These are phyloP conservation scores for Inonotus obliquus DNA, from an alignment of 1,284 basidiomycete species.

Conservation along the genomic window DNA sequence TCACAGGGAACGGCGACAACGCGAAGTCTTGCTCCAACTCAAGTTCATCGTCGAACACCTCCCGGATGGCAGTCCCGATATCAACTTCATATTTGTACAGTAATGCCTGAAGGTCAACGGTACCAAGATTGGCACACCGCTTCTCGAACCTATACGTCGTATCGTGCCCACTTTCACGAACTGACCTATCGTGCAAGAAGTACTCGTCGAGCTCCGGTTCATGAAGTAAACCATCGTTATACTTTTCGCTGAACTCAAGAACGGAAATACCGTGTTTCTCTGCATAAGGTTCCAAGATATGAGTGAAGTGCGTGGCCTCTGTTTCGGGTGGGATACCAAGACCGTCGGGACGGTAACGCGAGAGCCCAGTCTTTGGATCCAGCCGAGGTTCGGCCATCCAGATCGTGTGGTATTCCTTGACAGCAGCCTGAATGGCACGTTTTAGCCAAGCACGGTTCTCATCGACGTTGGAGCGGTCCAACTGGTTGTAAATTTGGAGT, in stretches of 20 bases:
- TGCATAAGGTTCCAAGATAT: conserved; percentile 94
- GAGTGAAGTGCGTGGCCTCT: conserved; percentile 96
- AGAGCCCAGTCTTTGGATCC: conserved; percentile 90
- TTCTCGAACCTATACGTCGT: conserved; percentile 98
- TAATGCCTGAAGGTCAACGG: conserved; percentile 91
- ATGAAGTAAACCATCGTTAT: conserved; percentile 80
- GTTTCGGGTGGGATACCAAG: conserved; percentile 97
- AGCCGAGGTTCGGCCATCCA: conserved; percentile 94
- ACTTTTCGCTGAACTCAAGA: conserved; percentile 95
- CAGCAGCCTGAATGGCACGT: conserved; percentile 91
- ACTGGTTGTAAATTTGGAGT: conserved; percentile 94
- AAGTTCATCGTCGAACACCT: conserved; percentile 90
- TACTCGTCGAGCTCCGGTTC: conserved; percentile 95
- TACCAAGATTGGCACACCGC: conserved; percentile 92
- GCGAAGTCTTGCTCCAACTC: conserved; percentile 91
- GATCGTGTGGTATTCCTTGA: conserved; percentile 98
- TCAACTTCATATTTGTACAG: conserved; percentile 94
- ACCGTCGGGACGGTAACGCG: conserved; percentile 92
- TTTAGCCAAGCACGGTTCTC: conserved; percentile 91
- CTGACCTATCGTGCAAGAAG: conserved; percentile 94
- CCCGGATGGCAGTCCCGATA: conserved; percentile 89
- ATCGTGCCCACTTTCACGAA: conserved; percentile 94
- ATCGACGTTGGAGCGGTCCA: conserved; percentile 79
- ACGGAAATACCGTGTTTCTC: conserved; percentile 92
- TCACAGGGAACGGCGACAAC: conserved; percentile 88